Evolutionary conservation across 192 early-diverging fungal genomes (phyloP).

Genomic region (Neocallimastix lanati): DNA sequence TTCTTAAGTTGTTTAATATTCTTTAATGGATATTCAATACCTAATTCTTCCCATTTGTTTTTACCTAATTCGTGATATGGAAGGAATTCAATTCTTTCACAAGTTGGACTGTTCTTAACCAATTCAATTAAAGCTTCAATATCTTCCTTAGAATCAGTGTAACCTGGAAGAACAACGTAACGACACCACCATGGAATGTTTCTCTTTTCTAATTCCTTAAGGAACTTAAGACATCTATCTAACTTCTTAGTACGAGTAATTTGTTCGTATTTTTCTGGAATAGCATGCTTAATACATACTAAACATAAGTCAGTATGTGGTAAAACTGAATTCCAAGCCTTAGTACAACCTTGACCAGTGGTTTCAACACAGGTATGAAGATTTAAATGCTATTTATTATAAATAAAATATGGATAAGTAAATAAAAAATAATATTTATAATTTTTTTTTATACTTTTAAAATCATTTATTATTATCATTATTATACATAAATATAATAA

Average conservation of each 20-base stretch:
- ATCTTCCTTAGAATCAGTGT: slow-evolving; percentile 5
- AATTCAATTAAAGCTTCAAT: slow-evolving; percentile 7
- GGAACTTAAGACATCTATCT: slow-evolving; percentile 1
- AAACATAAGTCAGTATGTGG: slow-evolving; percentile 9
- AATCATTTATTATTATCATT: too few relatives aligned
- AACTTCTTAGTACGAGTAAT: neutral
- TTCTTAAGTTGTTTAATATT: slow-evolving; percentile 1
- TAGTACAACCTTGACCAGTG: slow-evolving; percentile 5
- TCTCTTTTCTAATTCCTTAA: slow-evolving; percentile 6
- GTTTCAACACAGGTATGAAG: slow-evolving; percentile 10
- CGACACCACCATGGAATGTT: slow-evolving; percentile 10
- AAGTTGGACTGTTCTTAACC: neutral
- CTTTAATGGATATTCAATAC: slow-evolving; percentile 5
- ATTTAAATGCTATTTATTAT: neutral
- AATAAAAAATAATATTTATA: too few relatives aligned
- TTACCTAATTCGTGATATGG: slow-evolving; percentile 8
- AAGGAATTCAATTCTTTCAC: slow-evolving; percentile 5
- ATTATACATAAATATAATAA: too few relatives aligned
- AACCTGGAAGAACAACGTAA: slow-evolving; percentile 8
- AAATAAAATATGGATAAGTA: too few relatives aligned
- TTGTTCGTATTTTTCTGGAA: neutral
- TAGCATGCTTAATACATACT: slow-evolving; percentile 4
- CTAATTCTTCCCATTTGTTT: slow-evolving; percentile 3
- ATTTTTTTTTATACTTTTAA: too few relatives aligned
- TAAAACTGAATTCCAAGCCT: slow-evolving; percentile 6